Percentiles rank a stretch among this genome's conserved stretches.
phyloP scores from a whole-genome alignment of 345 rosid genomes.

The Alliaria petiolata region DNA sequence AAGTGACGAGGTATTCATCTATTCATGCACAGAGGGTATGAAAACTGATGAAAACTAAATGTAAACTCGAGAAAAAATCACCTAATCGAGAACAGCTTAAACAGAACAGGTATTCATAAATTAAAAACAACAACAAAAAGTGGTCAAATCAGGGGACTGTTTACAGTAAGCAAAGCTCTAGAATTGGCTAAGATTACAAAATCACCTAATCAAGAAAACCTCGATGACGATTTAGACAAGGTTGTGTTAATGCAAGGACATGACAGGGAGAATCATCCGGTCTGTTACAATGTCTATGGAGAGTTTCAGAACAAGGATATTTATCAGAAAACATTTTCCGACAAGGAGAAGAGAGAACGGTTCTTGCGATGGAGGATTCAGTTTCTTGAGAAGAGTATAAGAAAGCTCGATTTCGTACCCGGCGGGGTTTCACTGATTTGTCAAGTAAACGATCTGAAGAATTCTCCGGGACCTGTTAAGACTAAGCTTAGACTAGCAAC shows the following conservation, averaged over 20 bases:
- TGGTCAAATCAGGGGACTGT: no score
- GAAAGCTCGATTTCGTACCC: conserved; percentile 28
- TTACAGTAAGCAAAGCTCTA: no score
- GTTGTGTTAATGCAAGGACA: conserved; percentile 37
- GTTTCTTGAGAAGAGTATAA: conserved; percentile 40
- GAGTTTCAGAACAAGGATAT: conserved; percentile 37
- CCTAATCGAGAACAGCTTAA: no score
- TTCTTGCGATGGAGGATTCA: conserved; percentile 44
- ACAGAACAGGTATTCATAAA: no score
- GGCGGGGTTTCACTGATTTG: conserved; percentile 33
- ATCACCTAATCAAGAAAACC: no score
- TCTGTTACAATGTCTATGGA: conserved; percentile 38
- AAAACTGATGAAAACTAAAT: no score
- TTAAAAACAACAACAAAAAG: no score
- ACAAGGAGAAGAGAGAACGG: conserved; percentile 33
- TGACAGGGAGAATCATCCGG: conserved; percentile 31
- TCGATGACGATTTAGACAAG: conserved; percentile 30
- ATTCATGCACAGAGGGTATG: no score
- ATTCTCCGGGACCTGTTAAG: conserved; percentile 38
- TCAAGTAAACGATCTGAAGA: conserved; percentile 36
- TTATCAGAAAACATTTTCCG: conserved; percentile 31
- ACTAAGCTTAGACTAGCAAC: conserved; percentile 37
- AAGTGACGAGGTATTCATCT: no score
- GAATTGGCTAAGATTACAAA: no score
- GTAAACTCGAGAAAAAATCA: no score